phyloP scores from a whole-genome alignment of 2,329 filamentous ascomycete species.

The Neopestalotiopsis sp. region DNA sequence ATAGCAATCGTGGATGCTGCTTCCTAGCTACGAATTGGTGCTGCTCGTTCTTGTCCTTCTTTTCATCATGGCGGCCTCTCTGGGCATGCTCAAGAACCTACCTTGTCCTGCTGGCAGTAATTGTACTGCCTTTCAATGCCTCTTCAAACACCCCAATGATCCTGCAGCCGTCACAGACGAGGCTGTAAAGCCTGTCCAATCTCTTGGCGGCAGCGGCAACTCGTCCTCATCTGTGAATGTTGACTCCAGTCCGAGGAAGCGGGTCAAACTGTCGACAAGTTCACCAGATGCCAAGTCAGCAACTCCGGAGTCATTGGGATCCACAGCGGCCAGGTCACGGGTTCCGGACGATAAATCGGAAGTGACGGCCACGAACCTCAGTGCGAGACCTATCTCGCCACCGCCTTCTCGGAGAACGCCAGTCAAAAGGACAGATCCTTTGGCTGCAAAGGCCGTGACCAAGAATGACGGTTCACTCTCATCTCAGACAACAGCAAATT shows the following conservation, averaged over 20 bases:
- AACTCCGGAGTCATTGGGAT: background rate
- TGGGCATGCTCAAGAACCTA: conserved; percentile 50
- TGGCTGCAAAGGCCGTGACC: background rate
- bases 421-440: background rate
- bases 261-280: conserved; percentile 29
- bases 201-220: conserved; percentile 13
- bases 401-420: conserved; percentile 13
- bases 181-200: conserved; percentile 18
- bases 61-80: conserved; percentile 32
- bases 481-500: conserved; percentile 4
- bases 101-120: conserved; percentile 54
- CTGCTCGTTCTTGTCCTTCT: background rate
- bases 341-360: background rate
- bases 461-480: background rate
- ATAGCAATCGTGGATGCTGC: conserved; percentile 3
- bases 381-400: conserved; percentile 16
- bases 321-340: background rate
- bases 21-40: background rate
- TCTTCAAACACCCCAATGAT: conserved; percentile 53
- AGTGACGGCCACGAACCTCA: conserved; percentile 2
- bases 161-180: conserved; percentile 23
- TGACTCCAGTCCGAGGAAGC: conserved; percentile 28
- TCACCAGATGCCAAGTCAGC: conserved; percentile 12
- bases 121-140: conserved; percentile 56
- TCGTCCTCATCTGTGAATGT: conserved; percentile 23